Evolutionary conservation across 2,329 filamentous ascomycete genomes (phyloP), one percentile per base, ranked within the genome.

Genomic region (Ceratocystis colombiana): DNA sequence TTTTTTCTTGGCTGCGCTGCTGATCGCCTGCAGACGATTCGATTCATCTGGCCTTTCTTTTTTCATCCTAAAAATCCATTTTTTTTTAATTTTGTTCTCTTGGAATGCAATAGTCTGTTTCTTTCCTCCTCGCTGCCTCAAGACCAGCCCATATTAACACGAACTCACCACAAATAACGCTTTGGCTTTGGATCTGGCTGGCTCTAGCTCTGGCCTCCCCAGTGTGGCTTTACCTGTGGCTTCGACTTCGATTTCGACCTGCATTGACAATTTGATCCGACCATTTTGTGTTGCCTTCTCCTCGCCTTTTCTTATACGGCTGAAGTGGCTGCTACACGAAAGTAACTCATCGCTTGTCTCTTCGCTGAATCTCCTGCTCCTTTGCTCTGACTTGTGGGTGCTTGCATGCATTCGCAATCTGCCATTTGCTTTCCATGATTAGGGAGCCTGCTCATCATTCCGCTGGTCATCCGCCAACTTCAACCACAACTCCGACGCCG

Each of bases 391-490:
- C 48, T 62, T 69, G 63, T 66, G 53, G 69, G 25, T 53, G 28
- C 71, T 73, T 69, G 70, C 68, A 68, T 71, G 67, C 70, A 68
- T 68, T 70, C 70, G 70, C 72, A 73, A 41, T 41, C 37, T 74
- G 73, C 73, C 73, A 73, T 72, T 62, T 65, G 30, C 48, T 68
- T 61, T 65, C 57, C 59, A 68, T 68, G 66, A 62, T 68, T 61
- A 68, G 66, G 59, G 66, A 68, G 44, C 66, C 66, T 41, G 53
- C 30, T 50, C 55, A 62, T 8, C 57, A 68, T 22, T 57, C 20
- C 33, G 63, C 46, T 53, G 66, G 66, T 63, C 66, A 33, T 59
- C 66, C 48, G 46, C 53, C 59, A 59, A 57, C 59, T 61, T 59
- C 30, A 37, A 68, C 37, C 10, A 68, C 37, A 30, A 62, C 66